These are phyloP conservation scores for Setaria viridis DNA, from an alignment of 202 grass and related monocot genomes.

Conservation along the genomic window DNA sequence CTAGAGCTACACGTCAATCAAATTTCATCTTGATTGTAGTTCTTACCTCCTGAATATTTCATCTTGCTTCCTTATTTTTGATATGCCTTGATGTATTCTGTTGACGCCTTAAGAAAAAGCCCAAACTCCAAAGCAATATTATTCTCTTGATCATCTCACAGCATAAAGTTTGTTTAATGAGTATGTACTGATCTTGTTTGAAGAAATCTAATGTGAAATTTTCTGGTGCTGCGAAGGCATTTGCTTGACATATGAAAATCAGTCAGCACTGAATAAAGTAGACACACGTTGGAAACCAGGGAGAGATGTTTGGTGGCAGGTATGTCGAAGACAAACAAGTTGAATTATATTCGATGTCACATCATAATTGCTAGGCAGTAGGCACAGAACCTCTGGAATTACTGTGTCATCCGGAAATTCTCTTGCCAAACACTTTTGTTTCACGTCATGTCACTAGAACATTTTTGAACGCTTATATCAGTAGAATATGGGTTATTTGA, in stretches of 20 bases:
- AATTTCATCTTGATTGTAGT: neutral
- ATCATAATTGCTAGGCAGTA: constrained; percentile 6
- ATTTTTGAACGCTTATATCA: neutral
- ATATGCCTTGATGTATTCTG: neutral
- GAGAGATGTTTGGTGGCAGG: constrained; percentile 98
- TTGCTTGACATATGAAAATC: constrained; percentile 91
- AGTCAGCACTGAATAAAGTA: constrained; percentile 76
- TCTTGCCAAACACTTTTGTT: neutral
- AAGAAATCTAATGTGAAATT: constrained; percentile 30
- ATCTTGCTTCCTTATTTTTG: neutral
- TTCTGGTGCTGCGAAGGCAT: constrained; percentile 57
- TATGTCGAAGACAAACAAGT: constrained; percentile 37
- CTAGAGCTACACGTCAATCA: neutral
- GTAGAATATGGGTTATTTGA: neutral
- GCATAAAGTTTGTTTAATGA: neutral
- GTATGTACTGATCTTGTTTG: neutral
- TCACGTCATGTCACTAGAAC: constrained; percentile 17
- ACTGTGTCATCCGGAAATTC: neutral
- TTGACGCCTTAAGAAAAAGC: neutral
- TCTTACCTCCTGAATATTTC: constrained; percentile 2
- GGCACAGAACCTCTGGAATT: neutral
- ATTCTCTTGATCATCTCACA: neutral
- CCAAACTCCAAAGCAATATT: neutral
- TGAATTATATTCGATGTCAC: constrained; percentile 10
- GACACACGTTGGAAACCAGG: constrained; percentile 71